Evolutionary conservation across 2,329 filamentous ascomycete genomes (phyloP).

Genomic region (Penicillium brasilianum): DNA sequence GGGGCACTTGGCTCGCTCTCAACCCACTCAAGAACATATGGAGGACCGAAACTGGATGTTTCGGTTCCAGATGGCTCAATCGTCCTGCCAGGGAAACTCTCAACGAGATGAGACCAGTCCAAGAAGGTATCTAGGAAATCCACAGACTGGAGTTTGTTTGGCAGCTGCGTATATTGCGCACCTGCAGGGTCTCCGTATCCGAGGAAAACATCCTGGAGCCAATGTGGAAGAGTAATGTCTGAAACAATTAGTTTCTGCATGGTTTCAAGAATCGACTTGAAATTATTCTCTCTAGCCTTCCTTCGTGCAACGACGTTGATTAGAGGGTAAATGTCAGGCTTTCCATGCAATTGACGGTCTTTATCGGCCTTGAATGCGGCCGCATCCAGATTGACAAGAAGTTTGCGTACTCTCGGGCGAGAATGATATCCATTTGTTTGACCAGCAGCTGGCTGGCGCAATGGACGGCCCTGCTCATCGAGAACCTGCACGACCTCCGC

Average conservation of each 20-base stretch:
- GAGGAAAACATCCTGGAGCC: slow-evolving; percentile 97
- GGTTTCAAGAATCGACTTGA: slow-evolving; percentile 89
- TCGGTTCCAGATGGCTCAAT: slow-evolving; percentile 78
- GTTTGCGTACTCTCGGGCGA: slow-evolving; percentile 66
- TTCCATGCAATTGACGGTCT: slow-evolving; percentile 67
- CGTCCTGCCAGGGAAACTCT: slow-evolving; percentile 85
- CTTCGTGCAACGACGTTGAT: slow-evolving; percentile 87
- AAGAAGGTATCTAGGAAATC: slow-evolving; percentile 95
- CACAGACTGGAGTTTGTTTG: slow-evolving; percentile 76
- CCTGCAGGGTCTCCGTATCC: slow-evolving; percentile 92
- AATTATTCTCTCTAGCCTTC: slow-evolving; percentile 91
- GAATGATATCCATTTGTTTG: slow-evolving; percentile 66
- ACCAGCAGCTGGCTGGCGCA: slow-evolving; percentile 62
- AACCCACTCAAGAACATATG: slow-evolving; percentile 78
- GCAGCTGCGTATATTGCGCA: slow-evolving; percentile 81
- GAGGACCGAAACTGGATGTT: slow-evolving; percentile 77
- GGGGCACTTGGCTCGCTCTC: slow-evolving; percentile 59
- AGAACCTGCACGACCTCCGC: slow-evolving; percentile 85
- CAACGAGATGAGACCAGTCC: slow-evolving; percentile 91
- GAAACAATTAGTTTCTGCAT: slow-evolving; percentile 85
- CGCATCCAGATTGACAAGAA: slow-evolving; percentile 82
- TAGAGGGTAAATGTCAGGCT: slow-evolving; percentile 76
- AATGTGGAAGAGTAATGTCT: slow-evolving; percentile 82
- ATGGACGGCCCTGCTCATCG: slow-evolving; percentile 78
- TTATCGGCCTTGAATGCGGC: slow-evolving; percentile 78